Conservation (phyloP, 1,284 basidiomycete species). For the Rhodotorula mucilaginosa region DNA sequence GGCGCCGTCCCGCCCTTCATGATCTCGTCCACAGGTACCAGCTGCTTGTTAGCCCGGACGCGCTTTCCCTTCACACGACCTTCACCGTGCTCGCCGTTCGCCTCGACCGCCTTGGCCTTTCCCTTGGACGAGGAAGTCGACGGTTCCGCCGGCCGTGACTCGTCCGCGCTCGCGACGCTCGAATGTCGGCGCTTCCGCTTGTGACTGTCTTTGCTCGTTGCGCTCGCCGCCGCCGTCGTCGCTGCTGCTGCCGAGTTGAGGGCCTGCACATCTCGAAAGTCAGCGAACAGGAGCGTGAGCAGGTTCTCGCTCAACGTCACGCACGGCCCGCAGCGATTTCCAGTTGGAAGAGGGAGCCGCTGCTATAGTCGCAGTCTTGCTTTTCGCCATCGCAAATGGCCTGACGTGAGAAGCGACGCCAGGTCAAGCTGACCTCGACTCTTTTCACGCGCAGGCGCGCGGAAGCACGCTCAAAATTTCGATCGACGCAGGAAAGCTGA, state of each 20-base stretch:
- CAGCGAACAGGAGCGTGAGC: neutral
- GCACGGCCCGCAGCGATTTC: constrained; percentile 31
- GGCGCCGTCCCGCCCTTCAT: constrained; percentile 26
- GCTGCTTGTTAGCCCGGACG: constrained; percentile 9
- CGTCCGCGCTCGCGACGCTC: constrained; percentile 8
- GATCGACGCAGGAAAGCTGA: too few species aligned
- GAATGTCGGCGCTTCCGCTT: constrained; percentile 28
- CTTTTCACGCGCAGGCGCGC: too few species aligned
- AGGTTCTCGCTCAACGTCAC: neutral
- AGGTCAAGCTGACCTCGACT: too few species aligned
- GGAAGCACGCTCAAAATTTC: too few species aligned
- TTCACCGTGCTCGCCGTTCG: neutral
- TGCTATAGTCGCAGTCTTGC: constrained; percentile 3
- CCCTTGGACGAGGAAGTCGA: constrained; percentile 3
- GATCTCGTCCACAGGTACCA: constrained; percentile 31
- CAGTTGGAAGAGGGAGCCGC: constrained; percentile 34
- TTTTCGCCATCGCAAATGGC: constrained; percentile 17
- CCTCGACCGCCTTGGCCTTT: constrained; percentile 20
- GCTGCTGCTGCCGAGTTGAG: constrained; percentile 13
- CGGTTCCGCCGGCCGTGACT: neutral
- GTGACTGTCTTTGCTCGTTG: neutral
- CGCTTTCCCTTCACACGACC: neutral
- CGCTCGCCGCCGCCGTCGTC: neutral
- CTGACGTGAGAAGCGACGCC: neutral
- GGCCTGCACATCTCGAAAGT: constrained; percentile 11